Conservation (phyloP, 345 rosid genomes). For the Murraya paniculata region DNA sequence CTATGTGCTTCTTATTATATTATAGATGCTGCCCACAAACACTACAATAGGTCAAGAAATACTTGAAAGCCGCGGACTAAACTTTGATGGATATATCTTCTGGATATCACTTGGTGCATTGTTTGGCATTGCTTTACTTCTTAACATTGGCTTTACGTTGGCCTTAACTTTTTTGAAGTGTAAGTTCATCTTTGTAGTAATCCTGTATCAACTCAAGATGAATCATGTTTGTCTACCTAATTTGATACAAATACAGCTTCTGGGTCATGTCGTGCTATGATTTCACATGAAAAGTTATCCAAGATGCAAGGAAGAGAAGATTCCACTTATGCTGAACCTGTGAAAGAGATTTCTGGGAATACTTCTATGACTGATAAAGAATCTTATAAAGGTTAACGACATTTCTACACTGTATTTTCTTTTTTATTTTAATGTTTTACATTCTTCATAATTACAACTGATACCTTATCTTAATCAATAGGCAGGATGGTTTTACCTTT, state of each 20-base stretch:
- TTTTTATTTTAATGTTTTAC: background rate
- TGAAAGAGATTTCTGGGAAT: slow-evolving; percentile 8
- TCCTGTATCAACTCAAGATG: background rate
- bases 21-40: slow-evolving; percentile 38
- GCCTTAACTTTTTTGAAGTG: slow-evolving; percentile 70
- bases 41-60: slow-evolving; percentile 49
- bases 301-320: slow-evolving; percentile 43
- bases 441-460: background rate
- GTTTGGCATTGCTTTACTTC: slow-evolving; percentile 49
- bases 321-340: slow-evolving; percentile 14
- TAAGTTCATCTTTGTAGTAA: slow-evolving; percentile 27
- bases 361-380: background rate
- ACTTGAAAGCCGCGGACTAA: slow-evolving; percentile 59
- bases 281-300: slow-evolving; percentile 54
- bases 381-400: slow-evolving; percentile 24
- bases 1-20: background rate
- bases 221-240: background rate
- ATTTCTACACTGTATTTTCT: background rate
- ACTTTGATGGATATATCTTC: slow-evolving; percentile 46
- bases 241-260: slow-evolving; percentile 49
- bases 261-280: slow-evolving; percentile 61
- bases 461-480: slow-evolving; percentile 19
- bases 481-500: slow-evolving; percentile 71
- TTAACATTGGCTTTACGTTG: slow-evolving; percentile 59
- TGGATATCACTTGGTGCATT: slow-evolving; percentile 72